Evolutionary conservation across 139 green algal genomes (phyloP), one percentile per base, ranked within the genome.

Genomic region (Choricystis sp.): DNA sequence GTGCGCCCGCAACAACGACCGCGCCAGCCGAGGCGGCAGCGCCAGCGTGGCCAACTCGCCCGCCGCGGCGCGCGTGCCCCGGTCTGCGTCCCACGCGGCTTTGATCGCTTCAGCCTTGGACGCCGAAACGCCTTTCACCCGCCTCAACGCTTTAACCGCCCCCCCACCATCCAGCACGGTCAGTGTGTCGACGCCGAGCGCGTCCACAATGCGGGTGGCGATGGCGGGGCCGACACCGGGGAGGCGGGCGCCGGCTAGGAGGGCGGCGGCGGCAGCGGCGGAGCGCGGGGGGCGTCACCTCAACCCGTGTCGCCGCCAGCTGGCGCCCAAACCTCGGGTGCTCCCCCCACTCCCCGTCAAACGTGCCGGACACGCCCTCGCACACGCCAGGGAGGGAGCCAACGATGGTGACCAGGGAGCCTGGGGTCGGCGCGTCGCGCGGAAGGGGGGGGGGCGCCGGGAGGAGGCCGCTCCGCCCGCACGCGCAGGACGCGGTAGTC

Each of bases 401-500:
- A 3, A 0, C 31, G 3, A 16, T 24, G 22, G 29, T 59, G 52
- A 24, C n/a, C 30, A 29, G 9, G 4, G 48, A 3, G 22, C 31
- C 23, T 19, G 2, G 26, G 0, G 26, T 31, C 19, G 30, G 4
- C 19, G 59, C 29, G 21, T 30, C 29, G 2, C 16, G 26, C 19
- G 26, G 4, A 19, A 19, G 25, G 4, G 26, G 23, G 2, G 31
- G 26, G 25, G 67, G 9, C 3, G 23, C 20, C 27, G 3, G 21
- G 16, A 22, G 2, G 19, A 2, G 3, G n/a, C 29, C 29, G 64
- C 40, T 30, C 55, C 56, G 66, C 19, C 29, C 59, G 59, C 31
- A 80, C n/a, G 19, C 31, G 60, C 5, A 80, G 64, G 56, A 81
- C 75, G 3, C 65, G 67, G 67, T 81, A 81, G 20, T 26, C 73